Conservation (phyloP, 352 stramenopile genomes). For the Pythium dissimile region DNA sequence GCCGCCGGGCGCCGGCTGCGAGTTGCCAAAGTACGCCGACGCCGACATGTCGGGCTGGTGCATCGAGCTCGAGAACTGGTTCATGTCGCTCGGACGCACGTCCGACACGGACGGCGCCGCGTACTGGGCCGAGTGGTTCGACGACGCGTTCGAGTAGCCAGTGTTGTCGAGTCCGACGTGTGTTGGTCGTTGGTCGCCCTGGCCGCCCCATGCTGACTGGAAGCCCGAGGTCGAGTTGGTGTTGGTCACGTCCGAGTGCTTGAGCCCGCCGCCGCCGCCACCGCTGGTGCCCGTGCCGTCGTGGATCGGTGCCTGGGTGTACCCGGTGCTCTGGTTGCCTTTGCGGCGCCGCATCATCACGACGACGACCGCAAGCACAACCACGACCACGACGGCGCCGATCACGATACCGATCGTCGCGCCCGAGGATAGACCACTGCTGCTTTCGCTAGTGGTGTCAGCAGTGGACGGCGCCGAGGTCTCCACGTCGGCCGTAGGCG, state of each 20-base stretch:
- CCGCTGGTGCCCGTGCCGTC: conserved; percentile 16
- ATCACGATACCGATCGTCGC: conserved; percentile 59
- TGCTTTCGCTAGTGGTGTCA: conserved; percentile 2
- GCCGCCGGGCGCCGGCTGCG: conserved; percentile 16
- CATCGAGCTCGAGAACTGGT: conserved; percentile 26
- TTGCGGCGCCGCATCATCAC: conserved; percentile 36
- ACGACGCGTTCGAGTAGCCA: conserved; percentile 37
- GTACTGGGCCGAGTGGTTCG: conserved; percentile 8
- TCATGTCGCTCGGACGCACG: conserved; percentile 15
- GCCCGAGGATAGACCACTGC: conserved; percentile 36
- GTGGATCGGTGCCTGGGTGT: conserved; percentile 49
- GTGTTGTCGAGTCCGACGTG: conserved; percentile 31
- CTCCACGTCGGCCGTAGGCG: background rate
- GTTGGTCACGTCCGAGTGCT: conserved; percentile 18
- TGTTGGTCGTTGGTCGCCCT: conserved; percentile 2
- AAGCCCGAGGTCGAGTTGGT: conserved; percentile 28
- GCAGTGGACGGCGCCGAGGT: conserved; percentile 5
- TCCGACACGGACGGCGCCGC: conserved; percentile 11
- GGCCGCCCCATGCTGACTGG: conserved; percentile 24
- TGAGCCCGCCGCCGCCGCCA: conserved; percentile 4
- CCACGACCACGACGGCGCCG: conserved; percentile 43
- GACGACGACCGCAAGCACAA: conserved; percentile 37
- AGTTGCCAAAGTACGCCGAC: conserved; percentile 4
- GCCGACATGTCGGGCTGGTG: conserved; percentile 13
- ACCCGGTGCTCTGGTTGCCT: conserved; percentile 19